These are phyloP conservation scores for Sphagnum magellanicum DNA, from an alignment of 228 moss, liverwort and hornwort genomes.

Conservation along the genomic window DNA sequence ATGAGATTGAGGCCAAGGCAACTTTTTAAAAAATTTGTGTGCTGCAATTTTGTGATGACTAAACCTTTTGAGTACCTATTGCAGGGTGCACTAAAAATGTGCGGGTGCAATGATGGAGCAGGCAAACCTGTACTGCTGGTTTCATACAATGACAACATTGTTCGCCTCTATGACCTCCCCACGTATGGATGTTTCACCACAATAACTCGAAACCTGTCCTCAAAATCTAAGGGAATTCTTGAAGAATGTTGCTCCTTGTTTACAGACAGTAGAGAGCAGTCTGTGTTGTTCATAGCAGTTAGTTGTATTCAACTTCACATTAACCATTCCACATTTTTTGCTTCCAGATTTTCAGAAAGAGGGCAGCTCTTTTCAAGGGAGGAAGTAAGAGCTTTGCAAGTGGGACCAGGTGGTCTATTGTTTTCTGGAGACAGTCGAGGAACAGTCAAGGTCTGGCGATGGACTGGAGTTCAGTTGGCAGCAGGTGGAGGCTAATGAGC, in stretches of 20 bases:
- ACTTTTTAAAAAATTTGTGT: too few species aligned
- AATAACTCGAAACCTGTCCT: too few species aligned
- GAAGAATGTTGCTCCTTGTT: too few species aligned
- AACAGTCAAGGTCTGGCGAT: constrained; percentile 84
- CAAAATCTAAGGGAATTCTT: too few species aligned
- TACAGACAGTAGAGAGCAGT: too few species aligned
- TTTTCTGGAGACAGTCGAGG: constrained; percentile 82
- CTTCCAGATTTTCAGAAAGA: constrained; percentile 63
- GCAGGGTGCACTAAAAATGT: constrained; percentile 37
- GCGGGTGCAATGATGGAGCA: constrained; percentile 30
- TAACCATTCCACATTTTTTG: neutral
- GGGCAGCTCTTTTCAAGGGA: constrained; percentile 76
- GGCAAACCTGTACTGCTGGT: constrained; percentile 39
- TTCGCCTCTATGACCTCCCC: constrained; percentile 45
- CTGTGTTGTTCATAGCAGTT: too few species aligned
- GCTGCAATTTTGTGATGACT: too few species aligned
- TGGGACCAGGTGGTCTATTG: constrained; percentile 49
- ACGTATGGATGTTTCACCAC: constrained; percentile 14
- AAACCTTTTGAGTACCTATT: neutral
- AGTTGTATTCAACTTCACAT: too few species aligned
- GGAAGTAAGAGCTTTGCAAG: constrained; percentile 77
- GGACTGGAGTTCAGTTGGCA: constrained; percentile 10
- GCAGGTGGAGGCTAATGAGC: neutral
- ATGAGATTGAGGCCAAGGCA: too few species aligned
- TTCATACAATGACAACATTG: constrained; percentile 48